A percentile compares a stretch with the other conserved stretches of the same genome.
These are phyloP conservation scores for Murraya koenigii DNA, from an alignment of 345 rosid genomes.

Conservation along the genomic window DNA sequence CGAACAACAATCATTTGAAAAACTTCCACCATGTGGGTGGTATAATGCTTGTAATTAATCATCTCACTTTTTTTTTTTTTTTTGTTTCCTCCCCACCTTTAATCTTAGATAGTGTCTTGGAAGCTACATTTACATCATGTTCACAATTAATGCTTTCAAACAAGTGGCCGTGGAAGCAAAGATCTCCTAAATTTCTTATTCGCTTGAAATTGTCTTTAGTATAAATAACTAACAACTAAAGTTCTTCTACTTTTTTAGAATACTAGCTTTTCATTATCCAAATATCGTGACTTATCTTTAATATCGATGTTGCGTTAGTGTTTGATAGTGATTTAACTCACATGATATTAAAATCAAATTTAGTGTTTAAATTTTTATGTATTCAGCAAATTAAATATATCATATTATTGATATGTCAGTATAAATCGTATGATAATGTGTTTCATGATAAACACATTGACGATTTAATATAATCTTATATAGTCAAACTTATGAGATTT, in stretches of 20 bases:
- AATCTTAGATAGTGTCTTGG: background rate
- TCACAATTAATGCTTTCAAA: background rate
- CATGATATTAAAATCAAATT: too few relatives aligned
- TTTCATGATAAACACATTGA: too few relatives aligned
- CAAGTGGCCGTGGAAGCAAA: constrained; percentile 10
- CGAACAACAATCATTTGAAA: background rate
- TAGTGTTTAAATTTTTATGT: accelerated
- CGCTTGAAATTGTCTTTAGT: too few relatives aligned
- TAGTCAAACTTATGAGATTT: background rate
- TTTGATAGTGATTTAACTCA: too few relatives aligned
- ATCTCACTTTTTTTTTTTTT: background rate
- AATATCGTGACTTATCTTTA: too few relatives aligned
- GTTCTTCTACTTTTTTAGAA: too few relatives aligned
- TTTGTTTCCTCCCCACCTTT: too few relatives aligned
- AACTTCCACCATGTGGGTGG: background rate
- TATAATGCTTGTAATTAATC: background rate
- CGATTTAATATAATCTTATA: background rate
- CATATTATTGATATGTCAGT: too few relatives aligned
- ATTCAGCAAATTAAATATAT: too few relatives aligned
- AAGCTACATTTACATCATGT: constrained; percentile 5
- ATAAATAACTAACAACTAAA: too few relatives aligned
- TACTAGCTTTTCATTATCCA: too few relatives aligned
- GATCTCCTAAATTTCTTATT: background rate
- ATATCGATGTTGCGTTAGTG: too few relatives aligned
- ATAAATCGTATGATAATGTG: background rate